Evolutionary conservation across 2,329 filamentous ascomycete genomes (phyloP).

Genomic region (Phaeosphaeria sp.): DNA sequence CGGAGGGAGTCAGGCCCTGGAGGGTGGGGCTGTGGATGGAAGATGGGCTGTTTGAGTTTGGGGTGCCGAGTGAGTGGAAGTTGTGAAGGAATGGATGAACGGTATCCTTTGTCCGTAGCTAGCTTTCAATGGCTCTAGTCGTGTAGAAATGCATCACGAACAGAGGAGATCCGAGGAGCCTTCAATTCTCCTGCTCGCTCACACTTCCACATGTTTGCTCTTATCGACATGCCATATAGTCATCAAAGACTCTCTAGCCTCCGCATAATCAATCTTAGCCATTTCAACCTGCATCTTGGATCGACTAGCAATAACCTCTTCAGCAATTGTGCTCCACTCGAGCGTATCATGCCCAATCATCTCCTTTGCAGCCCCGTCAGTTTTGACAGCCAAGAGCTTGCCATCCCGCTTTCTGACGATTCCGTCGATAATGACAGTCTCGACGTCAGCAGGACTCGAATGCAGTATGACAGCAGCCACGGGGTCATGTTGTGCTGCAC

Average conservation of each 20-base stretch:
- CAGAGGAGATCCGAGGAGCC: no score
- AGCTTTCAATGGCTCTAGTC: no score
- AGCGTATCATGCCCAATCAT: conserved; percentile 18
- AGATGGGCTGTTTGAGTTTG: conserved; percentile 30
- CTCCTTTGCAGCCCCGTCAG: conserved; percentile 26
- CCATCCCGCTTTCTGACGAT: conserved; percentile 48
- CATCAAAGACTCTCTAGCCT: conserved; percentile 16
- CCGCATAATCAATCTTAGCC: conserved; percentile 36
- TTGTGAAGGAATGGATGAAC: no score
- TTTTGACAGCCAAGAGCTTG: conserved; percentile 30
- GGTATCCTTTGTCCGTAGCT: no score
- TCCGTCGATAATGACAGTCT: conserved; percentile 54
- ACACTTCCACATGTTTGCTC: conserved; percentile 12
- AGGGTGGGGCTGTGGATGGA: conserved; percentile 39
- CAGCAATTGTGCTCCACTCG: conserved; percentile 42
- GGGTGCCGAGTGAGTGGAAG: conserved; percentile 34
- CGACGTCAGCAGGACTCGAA: conserved; percentile 50
- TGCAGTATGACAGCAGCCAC: conserved; percentile 54
- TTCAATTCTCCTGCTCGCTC: no score
- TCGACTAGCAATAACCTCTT: conserved; percentile 34
- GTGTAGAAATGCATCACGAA: no score
- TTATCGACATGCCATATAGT: conserved; percentile 31
- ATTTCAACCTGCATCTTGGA: conserved; percentile 39
- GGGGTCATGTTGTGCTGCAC: conserved; percentile 50
- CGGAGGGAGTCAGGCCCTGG: conserved; percentile 27